A percentile compares a stretch with the other conserved stretches of the same genome.
These are phyloP conservation scores for Vaccinium vitisidaea DNA, from an alignment of 148 eudicot species.

Conservation along the genomic window DNA sequence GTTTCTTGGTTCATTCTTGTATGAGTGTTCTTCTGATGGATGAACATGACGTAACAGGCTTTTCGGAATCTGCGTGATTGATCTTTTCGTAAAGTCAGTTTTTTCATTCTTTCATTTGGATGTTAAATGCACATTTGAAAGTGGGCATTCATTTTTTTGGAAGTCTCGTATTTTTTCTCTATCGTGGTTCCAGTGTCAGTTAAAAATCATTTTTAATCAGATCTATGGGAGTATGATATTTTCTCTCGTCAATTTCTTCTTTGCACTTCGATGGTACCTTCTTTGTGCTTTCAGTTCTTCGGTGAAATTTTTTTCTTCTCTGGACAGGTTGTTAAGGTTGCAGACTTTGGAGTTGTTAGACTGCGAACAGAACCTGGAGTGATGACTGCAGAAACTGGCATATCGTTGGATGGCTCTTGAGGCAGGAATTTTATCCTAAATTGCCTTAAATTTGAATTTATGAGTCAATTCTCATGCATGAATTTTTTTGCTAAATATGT, in stretches of 20 bases:
- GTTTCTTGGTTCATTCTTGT: background rate
- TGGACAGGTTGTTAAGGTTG: slow-evolving; percentile 60
- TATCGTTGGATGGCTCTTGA: slow-evolving; percentile 89
- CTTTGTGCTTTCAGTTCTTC: slow-evolving; percentile 2
- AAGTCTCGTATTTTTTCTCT: background rate
- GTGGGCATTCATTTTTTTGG: no score
- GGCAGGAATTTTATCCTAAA: slow-evolving; percentile 24
- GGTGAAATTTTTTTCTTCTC: background rate
- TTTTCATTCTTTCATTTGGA: background rate
- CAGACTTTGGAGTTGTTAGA: slow-evolving; percentile 75
- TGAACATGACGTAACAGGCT: slow-evolving; percentile 54
- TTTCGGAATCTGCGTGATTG: background rate
- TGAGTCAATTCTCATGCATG: background rate
- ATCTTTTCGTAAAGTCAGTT: background rate
- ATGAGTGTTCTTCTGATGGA: slow-evolving; percentile 14
- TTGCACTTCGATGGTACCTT: background rate
- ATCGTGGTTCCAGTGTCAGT: background rate
- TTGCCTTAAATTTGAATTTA: background rate
- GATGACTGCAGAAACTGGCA: slow-evolving; percentile 83
- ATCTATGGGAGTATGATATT: background rate
- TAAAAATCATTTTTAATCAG: background rate
- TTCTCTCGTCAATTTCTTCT: background rate
- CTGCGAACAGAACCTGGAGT: slow-evolving; percentile 58
- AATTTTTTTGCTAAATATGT: no score
- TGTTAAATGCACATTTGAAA: background rate